Conservation (phyloP, 2,329 filamentous ascomycete genomes). For the Anthostomella pinea region DNA sequence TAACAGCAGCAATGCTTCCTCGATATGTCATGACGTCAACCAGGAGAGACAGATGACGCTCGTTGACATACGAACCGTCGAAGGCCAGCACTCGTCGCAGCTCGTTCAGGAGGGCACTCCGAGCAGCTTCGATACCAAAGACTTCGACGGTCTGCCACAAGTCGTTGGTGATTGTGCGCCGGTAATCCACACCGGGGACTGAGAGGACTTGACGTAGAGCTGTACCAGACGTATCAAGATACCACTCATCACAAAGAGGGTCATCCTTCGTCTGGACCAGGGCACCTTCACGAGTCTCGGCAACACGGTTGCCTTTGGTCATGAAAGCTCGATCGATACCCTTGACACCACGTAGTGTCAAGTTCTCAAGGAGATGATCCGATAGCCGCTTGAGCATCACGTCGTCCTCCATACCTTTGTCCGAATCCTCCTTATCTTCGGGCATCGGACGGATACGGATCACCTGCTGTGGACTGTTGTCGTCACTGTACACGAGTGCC, state of each 20-base stretch:
- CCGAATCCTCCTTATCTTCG: conserved; percentile 66
- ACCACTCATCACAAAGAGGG: conserved; percentile 82
- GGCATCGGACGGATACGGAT: conserved; percentile 85
- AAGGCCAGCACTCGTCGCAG: conserved; percentile 92
- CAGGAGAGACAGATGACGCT: conserved; percentile 90
- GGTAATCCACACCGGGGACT: conserved; percentile 83
- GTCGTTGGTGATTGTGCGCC: conserved; percentile 88
- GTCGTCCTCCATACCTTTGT: conserved; percentile 72
- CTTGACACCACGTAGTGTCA: conserved; percentile 85
- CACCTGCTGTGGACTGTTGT: conserved; percentile 93
- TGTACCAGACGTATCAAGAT: conserved; percentile 91
- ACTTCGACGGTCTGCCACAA: conserved; percentile 93
- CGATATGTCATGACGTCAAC: conserved; percentile 98
- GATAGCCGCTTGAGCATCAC: conserved; percentile 90
- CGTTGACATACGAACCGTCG: conserved; percentile 98
- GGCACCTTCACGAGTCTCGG: conserved; percentile 66
- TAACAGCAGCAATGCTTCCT: conserved; percentile 91
- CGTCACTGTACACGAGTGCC: conserved; percentile 94
- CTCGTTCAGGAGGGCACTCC: conserved; percentile 82
- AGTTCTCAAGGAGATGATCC: conserved; percentile 83
- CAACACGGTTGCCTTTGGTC: conserved; percentile 71
- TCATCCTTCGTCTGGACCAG: conserved; percentile 73
- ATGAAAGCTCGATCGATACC: conserved; percentile 92
- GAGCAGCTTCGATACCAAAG: conserved; percentile 93
- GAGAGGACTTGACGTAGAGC: conserved; percentile 79